Base-by-base conservation (phyloP, 495 filamentous ascomycete genomes). In the Daldinia concentrica region DNA sequence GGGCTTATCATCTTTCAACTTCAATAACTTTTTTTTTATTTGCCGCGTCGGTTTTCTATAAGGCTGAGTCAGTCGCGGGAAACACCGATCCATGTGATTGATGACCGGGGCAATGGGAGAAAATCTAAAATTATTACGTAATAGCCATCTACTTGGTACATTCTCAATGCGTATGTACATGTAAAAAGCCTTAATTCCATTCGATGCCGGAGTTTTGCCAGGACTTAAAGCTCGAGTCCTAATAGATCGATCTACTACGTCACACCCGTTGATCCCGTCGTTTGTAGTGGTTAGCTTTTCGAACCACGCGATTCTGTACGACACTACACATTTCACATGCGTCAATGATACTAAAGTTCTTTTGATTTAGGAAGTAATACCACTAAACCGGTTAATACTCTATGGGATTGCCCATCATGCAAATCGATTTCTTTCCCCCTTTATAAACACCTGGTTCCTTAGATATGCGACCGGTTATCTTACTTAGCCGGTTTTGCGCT, bases 401-500 rank as follows among this genome's bases (percentile, higher is more conserved):
- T 34, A 58, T 19, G 14, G 51, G 2, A 29, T 62, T 15, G 58
- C 62, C 66, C 66, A 73, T 12, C 62, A 73, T 73, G 71, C 19
- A 17, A 68, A 66, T 65, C 52, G 24, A 30, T 54, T 14, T n/a
- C 6, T 27, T 24, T 24, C 6, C 48, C 24, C 45, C 45, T 19
- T 66, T 62, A 66, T 59, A 69, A 64, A 50, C 15, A 51, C 45
- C 39, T 5, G 24, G 19, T 41, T 29, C 27, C 36, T 12, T 63
- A 77, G 76, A 74, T 50, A 77, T 77, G 76, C 75, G 73, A 66
- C 70, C 59, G 54, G 65, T 66, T 60, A 63, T 69, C 48, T 70
- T 74, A 45, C 36, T 74, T 12, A 68, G 65, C 66, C 76, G 76
- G 62, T 66, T 71, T 50, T 74, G 60, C 69, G 69, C 69, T 66